Percentiles rank a stretch among this genome's conserved stretches.
These are phyloP conservation scores for Agaricales sp. DNA, from an alignment of 1,284 basidiomycete species.

Conservation along the genomic window DNA sequence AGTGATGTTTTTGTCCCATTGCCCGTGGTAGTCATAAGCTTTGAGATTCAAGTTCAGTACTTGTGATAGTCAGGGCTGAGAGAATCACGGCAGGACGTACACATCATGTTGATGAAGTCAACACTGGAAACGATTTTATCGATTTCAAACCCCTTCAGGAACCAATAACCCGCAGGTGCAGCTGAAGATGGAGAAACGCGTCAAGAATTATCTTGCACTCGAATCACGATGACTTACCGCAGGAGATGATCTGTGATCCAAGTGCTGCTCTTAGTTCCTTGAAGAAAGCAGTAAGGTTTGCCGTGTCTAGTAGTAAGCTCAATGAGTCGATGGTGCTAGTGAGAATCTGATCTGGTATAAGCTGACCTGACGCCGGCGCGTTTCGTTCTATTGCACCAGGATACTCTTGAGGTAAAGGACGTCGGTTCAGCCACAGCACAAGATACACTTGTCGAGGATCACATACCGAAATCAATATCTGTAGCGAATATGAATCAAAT, in stretches of 20 bases:
- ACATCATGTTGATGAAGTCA: slow-evolving; percentile 18
- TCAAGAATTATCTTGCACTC: neutral
- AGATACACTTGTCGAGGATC: no score
- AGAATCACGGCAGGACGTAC: slow-evolving; percentile 5
- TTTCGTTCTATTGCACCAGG: slow-evolving; percentile 12
- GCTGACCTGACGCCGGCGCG: slow-evolving; percentile 9
- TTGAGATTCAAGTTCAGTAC: neutral
- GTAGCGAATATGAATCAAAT: no score
- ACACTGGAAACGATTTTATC: slow-evolving; percentile 14
- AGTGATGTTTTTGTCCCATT: slow-evolving; percentile 14
- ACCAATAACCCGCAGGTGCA: slow-evolving; percentile 17
- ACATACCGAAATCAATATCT: slow-evolving; percentile 12
- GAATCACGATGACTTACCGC: slow-evolving; percentile 7
- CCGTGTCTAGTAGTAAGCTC: no score
- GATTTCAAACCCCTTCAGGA: slow-evolving; percentile 17
- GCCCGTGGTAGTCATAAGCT: slow-evolving; percentile 17
- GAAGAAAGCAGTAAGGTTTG: slow-evolving; percentile 15
- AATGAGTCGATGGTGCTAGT: neutral
- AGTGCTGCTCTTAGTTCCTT: slow-evolving; percentile 11
- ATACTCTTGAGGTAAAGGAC: slow-evolving; percentile 11
- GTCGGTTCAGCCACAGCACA: no score
- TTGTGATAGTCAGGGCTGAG: neutral
- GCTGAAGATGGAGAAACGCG: slow-evolving; percentile 7
- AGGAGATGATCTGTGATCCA: slow-evolving; percentile 8
- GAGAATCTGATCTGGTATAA: neutral